Base-by-base conservation (phyloP, 164 flowering plant genomes). In the Cinnamomum micranthum region DNA sequence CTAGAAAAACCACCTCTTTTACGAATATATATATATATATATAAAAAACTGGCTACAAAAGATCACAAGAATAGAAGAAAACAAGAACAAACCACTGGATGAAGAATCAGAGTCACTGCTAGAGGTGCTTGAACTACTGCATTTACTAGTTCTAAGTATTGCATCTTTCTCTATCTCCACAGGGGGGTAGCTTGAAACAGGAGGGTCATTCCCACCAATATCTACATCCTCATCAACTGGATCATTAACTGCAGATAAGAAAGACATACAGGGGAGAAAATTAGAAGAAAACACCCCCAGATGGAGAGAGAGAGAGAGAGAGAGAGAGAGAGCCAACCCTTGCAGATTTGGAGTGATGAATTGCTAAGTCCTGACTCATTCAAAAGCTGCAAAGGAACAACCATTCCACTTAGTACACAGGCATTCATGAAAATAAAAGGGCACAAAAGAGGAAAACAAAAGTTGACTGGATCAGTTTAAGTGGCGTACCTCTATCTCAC, bases 71-170 rank as follows among this genome's bases (percentile, higher is more conserved):
- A 64, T 12, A 41, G 17, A 47, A 69, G 11, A 2, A 41, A 74
- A 55, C 24, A 6, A 78, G 60, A 72, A 88, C 97, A 15, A 84
- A 93, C 94, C 93, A 79, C 93, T 85, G 6, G 93, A 88, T 69
- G 94, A 88, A 52, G 97, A 91, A 62, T 91, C 93, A 6, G 96
- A 93, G 41, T 84, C 91, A 67, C 94, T 83, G 74, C 89, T 89
- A 78, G 93, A 87, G 85, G 86, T 86, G 81, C 92, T 87, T 65
- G 94, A 83, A 84, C 91, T 87, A 75, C 83, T 84, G 85, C 87
- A 71, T 85, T 85, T 89, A 76, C 82, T 84, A 80, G 76, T 83
- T 73, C 79, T 85, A 70, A 69, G 77, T 10, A 76, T 85, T 12
- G 80, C 77, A 78, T 92, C 97, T 73, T 88, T 89, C 69, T 91